Base-by-base conservation (phyloP, 352 stramenopile genomes). In the Aphanomyces invadans region DNA sequence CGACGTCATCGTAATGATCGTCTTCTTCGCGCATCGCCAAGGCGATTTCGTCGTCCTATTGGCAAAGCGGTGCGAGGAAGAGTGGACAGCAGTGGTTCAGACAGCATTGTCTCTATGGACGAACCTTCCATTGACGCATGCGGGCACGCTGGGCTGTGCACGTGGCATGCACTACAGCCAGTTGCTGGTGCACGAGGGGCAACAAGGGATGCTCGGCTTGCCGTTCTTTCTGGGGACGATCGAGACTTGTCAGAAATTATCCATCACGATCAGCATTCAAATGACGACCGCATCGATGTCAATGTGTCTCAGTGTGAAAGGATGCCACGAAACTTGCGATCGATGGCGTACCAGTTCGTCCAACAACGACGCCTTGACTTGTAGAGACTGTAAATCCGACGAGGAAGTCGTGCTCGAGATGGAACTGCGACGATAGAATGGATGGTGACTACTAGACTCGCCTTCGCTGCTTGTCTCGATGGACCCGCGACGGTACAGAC, bases 61-160 rank as follows among this genome's bases (percentile, higher is more conserved):
- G n/a, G n/a, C n/a, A n/a, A n/a, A n/a, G n/a, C n/a, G n/a, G n/a
- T n/a, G n/a, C n/a, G n/a, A n/a, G n/a, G n/a, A n/a, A n/a, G n/a
- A n/a, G n/a, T n/a, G n/a, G n/a, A n/a, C n/a, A n/a, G n/a, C n/a
- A n/a, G n/a, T n/a, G n/a, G n/a, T n/a, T n/a, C n/a, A 63, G 55
- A 62, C 17, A 57, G 17, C 5, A 66, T 1, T 26, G 11, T 59
- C 28, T 66, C 10, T 29, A 56, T 21, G 17, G 29, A 4, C 19
- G 19, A 44, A 67, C 60, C 60, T 67, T 67, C 60, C 60, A 67
- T 39, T 23, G 31, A 23, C 28, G 55, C 33, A 67, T 60, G 42
- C n/a, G 26, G 10, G n/a, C 17, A 10, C 28, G 23, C 26, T 67
- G 60, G 4, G 21, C 17, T 17, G 42, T 39, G 36, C 42, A 67